Conservation (phyloP, 2,329 filamentous ascomycete species). For the Colletotrichum sp. region DNA sequence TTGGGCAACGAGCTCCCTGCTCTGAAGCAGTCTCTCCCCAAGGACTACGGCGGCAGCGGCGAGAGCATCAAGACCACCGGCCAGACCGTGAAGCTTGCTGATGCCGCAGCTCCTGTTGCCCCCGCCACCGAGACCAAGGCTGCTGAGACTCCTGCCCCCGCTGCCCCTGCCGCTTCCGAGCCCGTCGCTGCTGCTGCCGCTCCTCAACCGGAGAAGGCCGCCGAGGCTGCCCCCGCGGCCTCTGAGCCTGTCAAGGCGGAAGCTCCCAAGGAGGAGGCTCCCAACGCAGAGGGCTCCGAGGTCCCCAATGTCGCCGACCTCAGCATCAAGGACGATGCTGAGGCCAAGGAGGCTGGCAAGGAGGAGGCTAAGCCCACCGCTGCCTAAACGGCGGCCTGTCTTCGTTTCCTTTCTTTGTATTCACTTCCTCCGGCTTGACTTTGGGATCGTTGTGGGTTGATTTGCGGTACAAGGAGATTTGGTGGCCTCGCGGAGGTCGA, state of each 20-base stretch:
- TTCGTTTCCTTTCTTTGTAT: neutral
- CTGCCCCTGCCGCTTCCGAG: neutral
- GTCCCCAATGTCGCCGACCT: conserved; percentile 4
- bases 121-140: conserved; percentile 22
- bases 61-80: conserved; percentile 41
- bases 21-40: conserved; percentile 71
- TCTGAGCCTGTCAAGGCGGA: conserved; percentile 1
- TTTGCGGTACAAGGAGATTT: neutral
- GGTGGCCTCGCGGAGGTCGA: neutral
- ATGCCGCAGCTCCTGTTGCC: conserved; percentile 7
- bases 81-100: conserved; percentile 32
- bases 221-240: neutral
- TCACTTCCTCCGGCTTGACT: neutral
- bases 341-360: conserved; percentile 2
- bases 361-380: conserved; percentile 1
- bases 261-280: conserved; percentile 8
- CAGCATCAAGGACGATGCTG: conserved; percentile 9
- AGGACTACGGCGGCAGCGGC: conserved; percentile 80
- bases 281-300: conserved; percentile 11
- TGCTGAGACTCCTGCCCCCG: conserved; percentile 13
- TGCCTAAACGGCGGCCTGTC: neutral
- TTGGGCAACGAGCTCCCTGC: conserved; percentile 65
- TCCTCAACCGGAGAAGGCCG: neutral
- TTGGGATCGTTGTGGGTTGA: neutral
- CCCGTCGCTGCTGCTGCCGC: neutral